phyloP scores from a whole-genome alignment of 345 rosid genomes.

The Citrus australasica region DNA sequence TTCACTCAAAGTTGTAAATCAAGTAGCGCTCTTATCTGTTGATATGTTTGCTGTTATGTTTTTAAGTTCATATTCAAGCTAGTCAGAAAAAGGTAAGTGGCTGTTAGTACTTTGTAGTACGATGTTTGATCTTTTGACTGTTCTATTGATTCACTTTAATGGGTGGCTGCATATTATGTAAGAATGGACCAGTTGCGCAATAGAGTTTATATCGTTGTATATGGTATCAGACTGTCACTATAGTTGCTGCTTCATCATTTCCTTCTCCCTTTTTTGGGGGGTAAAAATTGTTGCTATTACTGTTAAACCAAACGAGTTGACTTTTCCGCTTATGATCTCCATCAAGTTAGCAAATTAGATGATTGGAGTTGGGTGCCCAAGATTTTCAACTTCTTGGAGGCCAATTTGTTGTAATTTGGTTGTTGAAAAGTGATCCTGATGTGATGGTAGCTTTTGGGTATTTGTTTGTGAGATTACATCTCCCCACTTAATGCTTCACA shows the following conservation, averaged over 20 bases:
- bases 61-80: not conserved
- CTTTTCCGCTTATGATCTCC: not conserved
- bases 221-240: not conserved
- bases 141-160: conserved; percentile 1
- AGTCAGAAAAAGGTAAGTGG: not conserved
- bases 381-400: not conserved
- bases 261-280: not conserved
- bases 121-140: not conserved
- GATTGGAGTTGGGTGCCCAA: not conserved
- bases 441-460: not conserved
- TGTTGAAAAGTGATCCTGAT: not conserved
- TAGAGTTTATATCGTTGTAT: not conserved
- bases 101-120: too few relatives aligned
- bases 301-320: not conserved
- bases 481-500: not conserved
- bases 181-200: not conserved
- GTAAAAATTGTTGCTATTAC: not conserved
- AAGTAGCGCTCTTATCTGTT: not conserved
- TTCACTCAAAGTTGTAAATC: not conserved
- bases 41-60: not conserved
- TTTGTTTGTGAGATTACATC: not conserved
- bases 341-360: not conserved
- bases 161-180: not conserved
- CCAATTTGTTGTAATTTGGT: not conserved
- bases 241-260: not conserved